Base-by-base conservation (phyloP, 352 stramenopile genomes). In the Globisporangium spinosum region DNA sequence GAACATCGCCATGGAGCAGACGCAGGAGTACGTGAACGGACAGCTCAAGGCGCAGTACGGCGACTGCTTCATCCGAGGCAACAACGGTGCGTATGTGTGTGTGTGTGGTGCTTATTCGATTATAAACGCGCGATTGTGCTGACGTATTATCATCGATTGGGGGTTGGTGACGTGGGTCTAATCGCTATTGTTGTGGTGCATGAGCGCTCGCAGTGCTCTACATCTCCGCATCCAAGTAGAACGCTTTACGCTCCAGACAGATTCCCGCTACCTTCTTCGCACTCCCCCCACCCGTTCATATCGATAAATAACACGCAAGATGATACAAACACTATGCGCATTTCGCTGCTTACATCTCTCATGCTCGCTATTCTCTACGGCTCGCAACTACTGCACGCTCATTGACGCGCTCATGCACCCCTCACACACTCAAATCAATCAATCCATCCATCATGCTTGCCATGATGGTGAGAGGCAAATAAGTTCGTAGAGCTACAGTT, bases 1-100 rank as follows among this genome's bases (percentile, higher is more conserved):
- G 97, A 99, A 99, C 85, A 99, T 99, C 83, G 98, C 98, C 40
- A 99, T 99, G 97, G 98, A 99, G 80, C 98, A 99, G 82, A 99
- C 98, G 62, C 97, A 99, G 73, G 98, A 99, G 82, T 99, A 98
- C 80, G 89, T 98, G 43, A 98, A 99, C 83, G 98, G 97, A 10
- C 95, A 99, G 79, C 89, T 99, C 63, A 99, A 99, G 79, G 90
- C 93, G 29, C 98, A 99, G 75, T 99, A 99, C 84, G 98, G 98
- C 61, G 98, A 99, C 82, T 99, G 97, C 85, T 99, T 99, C 74
- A 99, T 99, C 79, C 97, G 98, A 62, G 98, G 98, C 43, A 99
- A 99, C 85, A 99, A 99, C 86, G 97, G 90, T 97, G 58, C 55
- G 81, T 74, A 1, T 65, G 20, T 64, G 9, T 74, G 2, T 65